Conservation (phyloP, 805 yeast genomes). For the Sporopachydermia lactativora region DNA sequence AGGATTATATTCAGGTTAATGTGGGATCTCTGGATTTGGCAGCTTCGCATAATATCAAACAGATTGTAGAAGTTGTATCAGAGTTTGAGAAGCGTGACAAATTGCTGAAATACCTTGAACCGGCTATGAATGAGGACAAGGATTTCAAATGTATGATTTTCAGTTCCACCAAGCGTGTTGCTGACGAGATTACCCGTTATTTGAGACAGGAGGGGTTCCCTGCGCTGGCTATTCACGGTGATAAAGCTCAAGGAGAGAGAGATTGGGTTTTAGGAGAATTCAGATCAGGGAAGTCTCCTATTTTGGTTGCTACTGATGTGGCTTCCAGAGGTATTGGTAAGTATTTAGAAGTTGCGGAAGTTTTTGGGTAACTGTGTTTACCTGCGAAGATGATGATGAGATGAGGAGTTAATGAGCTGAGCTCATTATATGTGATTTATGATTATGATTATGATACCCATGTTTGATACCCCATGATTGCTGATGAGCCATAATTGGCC, state of each 20-base stretch:
- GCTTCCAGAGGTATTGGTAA: constrained; percentile 99
- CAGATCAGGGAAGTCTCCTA: constrained; percentile 82
- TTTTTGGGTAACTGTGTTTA: too few species aligned
- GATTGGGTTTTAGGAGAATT: constrained; percentile 96
- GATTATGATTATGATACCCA: too few species aligned
- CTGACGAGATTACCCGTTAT: constrained; percentile 87
- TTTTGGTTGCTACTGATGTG: constrained; percentile 99
- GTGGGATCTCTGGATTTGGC: constrained; percentile 91
- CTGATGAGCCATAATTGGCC: too few species aligned
- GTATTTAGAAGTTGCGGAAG: too few species aligned
- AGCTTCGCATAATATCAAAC: constrained; percentile 94
- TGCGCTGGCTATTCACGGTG: constrained; percentile 97
- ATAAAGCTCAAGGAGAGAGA: constrained; percentile 94
- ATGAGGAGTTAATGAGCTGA: too few species aligned
- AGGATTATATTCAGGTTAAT: constrained; percentile 91
- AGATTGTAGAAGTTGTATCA: constrained; percentile 78
- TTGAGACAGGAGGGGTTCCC: constrained; percentile 98
- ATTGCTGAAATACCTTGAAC: constrained; percentile 67
- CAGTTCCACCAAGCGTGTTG: constrained; percentile 94
- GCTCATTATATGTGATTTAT: too few species aligned
- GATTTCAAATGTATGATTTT: constrained; percentile 75
- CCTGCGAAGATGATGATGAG: too few species aligned
- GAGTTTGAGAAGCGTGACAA: constrained; percentile 93
- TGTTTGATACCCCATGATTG: too few species aligned
- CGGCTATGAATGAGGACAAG: constrained; percentile 47